Evolutionary conservation across 106 monocot genomes (phyloP).

Genomic region (Alisma plantagoaquatica): DNA sequence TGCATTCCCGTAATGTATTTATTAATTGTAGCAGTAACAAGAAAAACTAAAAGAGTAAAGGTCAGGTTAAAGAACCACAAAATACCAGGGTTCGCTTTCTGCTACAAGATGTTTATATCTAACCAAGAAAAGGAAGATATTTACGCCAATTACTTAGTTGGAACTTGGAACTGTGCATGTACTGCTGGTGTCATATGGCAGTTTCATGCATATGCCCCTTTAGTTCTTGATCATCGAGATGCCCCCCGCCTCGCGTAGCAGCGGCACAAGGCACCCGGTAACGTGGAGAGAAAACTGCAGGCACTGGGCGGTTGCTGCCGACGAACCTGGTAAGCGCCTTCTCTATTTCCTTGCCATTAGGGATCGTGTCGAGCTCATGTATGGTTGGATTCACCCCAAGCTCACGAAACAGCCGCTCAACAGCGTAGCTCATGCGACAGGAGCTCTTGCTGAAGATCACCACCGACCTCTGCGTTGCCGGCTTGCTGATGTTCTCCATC

Average conservation of each 20-base stretch:
- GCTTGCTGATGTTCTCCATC: slow-evolving; percentile 6
- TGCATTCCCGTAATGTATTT: too few species aligned
- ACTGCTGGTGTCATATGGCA: too few species aligned
- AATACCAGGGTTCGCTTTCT: too few species aligned
- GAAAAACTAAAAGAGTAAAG: too few species aligned
- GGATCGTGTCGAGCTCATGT: slow-evolving; percentile 16
- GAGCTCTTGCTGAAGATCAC: slow-evolving; percentile 21
- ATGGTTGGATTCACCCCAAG: slow-evolving; percentile 11
- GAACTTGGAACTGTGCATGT: too few species aligned
- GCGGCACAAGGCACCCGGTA: slow-evolving; percentile 7
- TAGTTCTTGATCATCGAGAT: too few species aligned
- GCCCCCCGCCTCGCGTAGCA: slow-evolving; percentile 16
- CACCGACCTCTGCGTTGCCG: slow-evolving; percentile 15
- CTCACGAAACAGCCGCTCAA: slow-evolving; percentile 12
- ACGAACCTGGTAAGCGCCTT: slow-evolving; percentile 8
- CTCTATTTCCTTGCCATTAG: slow-evolving; percentile 12
- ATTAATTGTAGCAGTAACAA: too few species aligned
- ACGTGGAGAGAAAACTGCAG: slow-evolving; percentile 21
- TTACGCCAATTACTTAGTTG: too few species aligned
- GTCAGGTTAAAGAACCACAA: too few species aligned
- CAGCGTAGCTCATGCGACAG: slow-evolving; percentile 17
- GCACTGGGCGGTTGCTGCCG: slow-evolving; percentile 6
- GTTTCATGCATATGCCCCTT: too few species aligned
- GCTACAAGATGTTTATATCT: too few species aligned
- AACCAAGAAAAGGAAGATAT: too few species aligned